Conservation (phyloP, 768 basidiomycete species). For the Phylloporus sp. region DNA sequence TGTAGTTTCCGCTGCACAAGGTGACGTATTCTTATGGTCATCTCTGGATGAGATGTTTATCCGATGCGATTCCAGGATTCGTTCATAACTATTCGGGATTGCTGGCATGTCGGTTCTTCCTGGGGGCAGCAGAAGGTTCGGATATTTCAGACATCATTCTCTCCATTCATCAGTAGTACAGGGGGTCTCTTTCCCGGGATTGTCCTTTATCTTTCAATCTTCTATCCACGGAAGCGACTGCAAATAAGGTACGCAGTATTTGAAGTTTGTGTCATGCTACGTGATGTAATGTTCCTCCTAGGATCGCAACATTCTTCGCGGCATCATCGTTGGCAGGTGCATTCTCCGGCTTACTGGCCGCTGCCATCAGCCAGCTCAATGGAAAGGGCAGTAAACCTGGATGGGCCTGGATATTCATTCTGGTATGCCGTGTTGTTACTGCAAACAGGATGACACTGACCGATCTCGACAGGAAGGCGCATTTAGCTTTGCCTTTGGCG, state of each 20-base stretch:
- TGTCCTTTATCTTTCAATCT: slow-evolving; percentile 53
- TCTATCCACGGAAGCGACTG: slow-evolving; percentile 30
- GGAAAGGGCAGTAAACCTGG: too few species aligned
- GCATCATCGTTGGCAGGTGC: slow-evolving; percentile 50
- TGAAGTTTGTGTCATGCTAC: not conserved
- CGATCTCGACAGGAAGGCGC: slow-evolving; percentile 43
- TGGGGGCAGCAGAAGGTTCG: slow-evolving; percentile 58
- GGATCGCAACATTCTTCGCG: slow-evolving; percentile 35
- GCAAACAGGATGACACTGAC: not conserved
- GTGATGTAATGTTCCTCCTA: slow-evolving; percentile 10
- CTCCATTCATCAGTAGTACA: slow-evolving; percentile 17
- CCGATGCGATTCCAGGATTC: slow-evolving; percentile 31
- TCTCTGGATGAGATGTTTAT: not conserved
- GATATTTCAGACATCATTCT: not conserved
- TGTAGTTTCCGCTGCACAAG: slow-evolving; percentile 55
- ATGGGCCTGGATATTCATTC: slow-evolving; percentile 58
- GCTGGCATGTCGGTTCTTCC: slow-evolving; percentile 42
- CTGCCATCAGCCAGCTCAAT: slow-evolving; percentile 54
- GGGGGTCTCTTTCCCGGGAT: slow-evolving; percentile 56
- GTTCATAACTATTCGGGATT: slow-evolving; percentile 50
- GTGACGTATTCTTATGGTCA: slow-evolving; percentile 20
- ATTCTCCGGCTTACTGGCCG: slow-evolving; percentile 61
- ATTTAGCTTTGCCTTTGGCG: slow-evolving; percentile 59
- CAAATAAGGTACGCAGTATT: slow-evolving; percentile 22
- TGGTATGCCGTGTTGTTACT: slow-evolving; percentile 27